These are phyloP conservation scores for Phlegmacium glaucopus DNA, from an alignment of 768 basidiomycete genomes.

Conservation along the genomic window DNA sequence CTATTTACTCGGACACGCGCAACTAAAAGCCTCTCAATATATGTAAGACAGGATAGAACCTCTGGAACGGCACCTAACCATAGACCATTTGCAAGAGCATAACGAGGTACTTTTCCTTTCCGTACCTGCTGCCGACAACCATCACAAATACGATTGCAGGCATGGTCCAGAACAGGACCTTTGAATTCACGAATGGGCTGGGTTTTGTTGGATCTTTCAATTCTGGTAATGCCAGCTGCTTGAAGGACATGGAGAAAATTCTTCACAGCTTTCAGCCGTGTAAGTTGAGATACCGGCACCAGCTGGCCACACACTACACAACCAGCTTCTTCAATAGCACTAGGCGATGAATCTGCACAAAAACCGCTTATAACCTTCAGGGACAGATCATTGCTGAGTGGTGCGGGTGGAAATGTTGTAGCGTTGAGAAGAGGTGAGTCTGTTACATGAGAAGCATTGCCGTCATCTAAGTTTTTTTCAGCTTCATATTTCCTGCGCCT, in stretches of 20 bases:
- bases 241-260: constrained; percentile 2
- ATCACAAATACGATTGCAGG: constrained; percentile 7
- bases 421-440: neutral
- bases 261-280: constrained; percentile 15
- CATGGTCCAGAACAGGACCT: constrained; percentile 13
- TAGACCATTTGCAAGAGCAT: constrained; percentile 11
- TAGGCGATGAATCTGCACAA: neutral
- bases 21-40: constrained; percentile 25
- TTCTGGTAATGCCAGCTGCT: neutral
- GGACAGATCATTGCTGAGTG: neutral
- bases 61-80: constrained; percentile 14
- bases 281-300: constrained; percentile 1
- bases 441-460: neutral
- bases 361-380: neutral
- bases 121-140: constrained; percentile 1
- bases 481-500: neutral
- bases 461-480: no score
- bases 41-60: constrained; percentile 9
- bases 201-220: neutral
- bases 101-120: constrained; percentile 5
- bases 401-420: constrained; percentile 6
- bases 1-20: constrained; percentile 18
- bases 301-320: constrained; percentile 30
- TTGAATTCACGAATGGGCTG: neutral
- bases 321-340: constrained; percentile 20